Evolutionary conservation across 345 rosid species (phyloP).

Genomic region (Linum lewisii): DNA sequence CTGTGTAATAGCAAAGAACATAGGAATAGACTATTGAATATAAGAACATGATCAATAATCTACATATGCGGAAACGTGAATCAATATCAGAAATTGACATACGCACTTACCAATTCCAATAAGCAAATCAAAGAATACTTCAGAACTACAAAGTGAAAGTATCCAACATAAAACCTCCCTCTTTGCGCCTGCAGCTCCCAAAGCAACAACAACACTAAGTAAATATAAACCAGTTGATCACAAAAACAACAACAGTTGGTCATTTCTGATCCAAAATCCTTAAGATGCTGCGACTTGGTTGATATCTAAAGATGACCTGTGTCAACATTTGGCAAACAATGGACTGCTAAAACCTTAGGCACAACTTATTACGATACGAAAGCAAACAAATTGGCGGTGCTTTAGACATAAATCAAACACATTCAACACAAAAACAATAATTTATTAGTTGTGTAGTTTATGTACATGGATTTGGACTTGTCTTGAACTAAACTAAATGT

Average conservation of each 20-base stretch:
- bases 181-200: conserved; percentile 53
- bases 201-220: not conserved
- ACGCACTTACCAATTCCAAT: conserved; percentile 64
- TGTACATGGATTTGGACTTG: too few relatives aligned
- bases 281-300: too few relatives aligned
- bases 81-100: not conserved
- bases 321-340: too few relatives aligned
- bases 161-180: conserved; percentile 70
- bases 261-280: too few relatives aligned
- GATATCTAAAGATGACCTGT: too few relatives aligned
- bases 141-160: conserved; percentile 58
- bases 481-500: too few relatives aligned
- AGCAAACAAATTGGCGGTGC: too few relatives aligned
- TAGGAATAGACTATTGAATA: not conserved
- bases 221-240: not conserved
- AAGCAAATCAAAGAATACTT: conserved; percentile 89
- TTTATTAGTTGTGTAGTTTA: too few relatives aligned
- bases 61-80: not conserved
- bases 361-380: too few relatives aligned
- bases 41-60: not conserved
- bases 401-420: too few relatives aligned
- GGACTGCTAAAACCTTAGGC: too few relatives aligned
- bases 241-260: not conserved
- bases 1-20: not conserved
- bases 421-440: too few relatives aligned